Evolutionary conservation across 495 filamentous ascomycete genomes (phyloP), one percentile per base, ranked within the genome.

Genomic region (Parathielavia appendiculata): DNA sequence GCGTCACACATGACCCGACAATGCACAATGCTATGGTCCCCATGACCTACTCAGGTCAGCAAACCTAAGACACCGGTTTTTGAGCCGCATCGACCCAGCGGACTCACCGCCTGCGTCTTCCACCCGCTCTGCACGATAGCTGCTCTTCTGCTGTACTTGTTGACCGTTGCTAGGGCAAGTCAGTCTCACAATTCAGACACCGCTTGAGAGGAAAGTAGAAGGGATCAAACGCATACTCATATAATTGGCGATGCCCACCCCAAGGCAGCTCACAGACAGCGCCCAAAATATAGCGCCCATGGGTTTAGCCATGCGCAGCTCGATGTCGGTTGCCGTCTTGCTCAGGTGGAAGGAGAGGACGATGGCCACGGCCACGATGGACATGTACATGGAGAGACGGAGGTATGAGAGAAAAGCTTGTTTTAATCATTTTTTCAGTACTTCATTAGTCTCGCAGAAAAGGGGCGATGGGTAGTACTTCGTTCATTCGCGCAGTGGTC

Each of bases 51-150:
- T 12, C 5, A 23, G 23, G 30, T 56, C 39, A 58, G 51, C 19
- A 8, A 55, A 26, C 14, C 19, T 14, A 32, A 12, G 23, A 4
- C n/a, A n/a, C n/a, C n/a, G n/a, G n/a, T n/a, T n/a, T n/a, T n/a
- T n/a, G n/a, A n/a, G n/a, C 9, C 22, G 5, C 7, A 22, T 30
- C 26, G 26, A 30, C 26, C n/a, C 26, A 30, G 26, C 2, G 26
- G 26, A 74, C 85, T 68, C 65, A 91, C 88, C 22, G 83, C 67
- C 70, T 96, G 91, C 38, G 93, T 97, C 74, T 91, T 95, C 86
- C 88, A 92, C 35, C 93, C 93, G 49, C 84, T 89, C 73, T 98
- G 93, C 38, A 97, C 93, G 56, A 98, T 77, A 0, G 93, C 93
- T 26, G 79, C 76, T 62, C 86, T 82, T 38, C 82, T 77, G 57